These are phyloP conservation scores for Apophysomyces trapeziformis DNA, from an alignment of 371 early-diverging fungal species.

Conservation along the genomic window DNA sequence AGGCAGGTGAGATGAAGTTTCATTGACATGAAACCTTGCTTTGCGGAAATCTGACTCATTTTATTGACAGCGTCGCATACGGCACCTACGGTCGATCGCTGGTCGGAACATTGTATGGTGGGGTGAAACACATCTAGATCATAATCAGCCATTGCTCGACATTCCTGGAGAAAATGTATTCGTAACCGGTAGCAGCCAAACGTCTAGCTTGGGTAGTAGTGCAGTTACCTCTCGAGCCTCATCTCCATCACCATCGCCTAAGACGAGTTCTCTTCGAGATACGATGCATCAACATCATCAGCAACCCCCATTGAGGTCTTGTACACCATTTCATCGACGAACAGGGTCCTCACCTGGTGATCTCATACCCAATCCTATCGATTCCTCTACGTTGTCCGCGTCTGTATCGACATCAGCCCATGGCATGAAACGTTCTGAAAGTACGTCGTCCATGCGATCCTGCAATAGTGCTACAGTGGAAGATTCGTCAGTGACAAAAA, in stretches of 20 bases:
- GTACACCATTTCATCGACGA: conserved; percentile 15
- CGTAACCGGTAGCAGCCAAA: conserved; percentile 12
- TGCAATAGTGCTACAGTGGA: conserved; percentile 35
- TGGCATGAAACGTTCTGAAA: conserved; percentile 40
- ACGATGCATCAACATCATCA: conserved; percentile 5
- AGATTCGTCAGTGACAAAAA: conserved; percentile 45
- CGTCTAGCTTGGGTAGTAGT: conserved; percentile 25
- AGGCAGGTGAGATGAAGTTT: conserved; percentile 15
- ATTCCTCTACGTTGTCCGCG: not conserved
- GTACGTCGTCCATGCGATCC: conserved; percentile 30
- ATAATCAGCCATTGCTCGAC: not conserved
- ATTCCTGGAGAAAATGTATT: conserved; percentile 9
- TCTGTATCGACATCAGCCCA: not conserved
- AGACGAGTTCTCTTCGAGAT: not conserved
- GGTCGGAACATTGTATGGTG: conserved; percentile 48
- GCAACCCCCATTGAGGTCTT: not conserved
- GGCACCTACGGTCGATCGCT: conserved; percentile 44
- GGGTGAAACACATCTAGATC: conserved; percentile 10
- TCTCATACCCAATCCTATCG: conserved; percentile 10
- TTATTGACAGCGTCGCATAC: conserved; percentile 40
- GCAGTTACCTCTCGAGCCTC: conserved; percentile 27
- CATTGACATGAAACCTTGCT: not conserved
- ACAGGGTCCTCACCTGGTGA: conserved; percentile 16
- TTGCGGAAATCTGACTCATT: not conserved
- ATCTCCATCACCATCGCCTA: conserved; percentile 25